A percentile compares a stretch with the other conserved stretches of the same genome.
Evolutionary conservation across 768 basidiomycete species (phyloP).

Genomic region (Amanita inopinata): DNA sequence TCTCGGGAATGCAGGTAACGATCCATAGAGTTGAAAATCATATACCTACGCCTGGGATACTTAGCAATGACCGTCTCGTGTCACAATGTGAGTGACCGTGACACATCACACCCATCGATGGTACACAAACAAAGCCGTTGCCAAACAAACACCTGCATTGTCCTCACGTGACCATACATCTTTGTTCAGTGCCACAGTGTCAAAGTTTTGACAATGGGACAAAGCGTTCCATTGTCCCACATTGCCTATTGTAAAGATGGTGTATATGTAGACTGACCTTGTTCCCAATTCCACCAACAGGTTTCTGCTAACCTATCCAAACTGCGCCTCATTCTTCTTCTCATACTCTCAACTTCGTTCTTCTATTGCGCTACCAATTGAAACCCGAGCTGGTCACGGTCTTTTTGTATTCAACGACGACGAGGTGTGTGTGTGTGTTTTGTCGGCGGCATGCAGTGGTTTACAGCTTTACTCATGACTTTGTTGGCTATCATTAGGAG

Average conservation of each 20-base stretch:
- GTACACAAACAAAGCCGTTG: neutral
- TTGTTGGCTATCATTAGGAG: no score
- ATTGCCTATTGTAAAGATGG: conserved; percentile 5
- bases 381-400: neutral
- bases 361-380: conserved; percentile 3
- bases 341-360: conserved; percentile 5
- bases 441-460: neutral
- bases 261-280: neutral
- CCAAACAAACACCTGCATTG: conserved; percentile 3
- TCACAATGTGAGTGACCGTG: neutral
- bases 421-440: neutral
- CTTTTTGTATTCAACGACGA: neutral
- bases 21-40: no score
- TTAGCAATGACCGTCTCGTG: no score
- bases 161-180: conserved; percentile 4
- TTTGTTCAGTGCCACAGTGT: conserved; percentile 3
- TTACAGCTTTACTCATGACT: no score
- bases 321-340: neutral
- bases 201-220: neutral
- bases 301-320: neutral
- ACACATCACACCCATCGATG: neutral
- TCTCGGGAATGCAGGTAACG: no score
- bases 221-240: conserved; percentile 4
- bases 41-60: no score
- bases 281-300: neutral